Conservation (phyloP, 768 basidiomycete species). For the Mycena metata region DNA sequence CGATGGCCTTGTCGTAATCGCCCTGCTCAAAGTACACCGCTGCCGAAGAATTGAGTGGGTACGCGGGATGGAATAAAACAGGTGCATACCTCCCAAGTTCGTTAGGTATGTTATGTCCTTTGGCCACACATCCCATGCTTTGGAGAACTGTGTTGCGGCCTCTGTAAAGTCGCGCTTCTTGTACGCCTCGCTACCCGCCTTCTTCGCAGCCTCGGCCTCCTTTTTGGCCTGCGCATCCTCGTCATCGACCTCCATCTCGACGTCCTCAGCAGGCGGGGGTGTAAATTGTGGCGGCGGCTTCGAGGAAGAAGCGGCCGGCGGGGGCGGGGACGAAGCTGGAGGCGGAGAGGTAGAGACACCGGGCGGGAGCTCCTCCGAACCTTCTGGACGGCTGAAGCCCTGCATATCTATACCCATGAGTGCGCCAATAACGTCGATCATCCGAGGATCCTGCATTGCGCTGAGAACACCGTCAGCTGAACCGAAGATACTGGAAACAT, state of each 20-base stretch:
- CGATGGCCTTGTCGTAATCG: conserved; percentile 91
- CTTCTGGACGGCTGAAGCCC: conserved; percentile 87
- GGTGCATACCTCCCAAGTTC: conserved; percentile 80
- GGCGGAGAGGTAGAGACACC: conserved; percentile 57
- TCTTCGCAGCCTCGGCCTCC: conserved; percentile 85
- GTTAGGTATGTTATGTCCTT: conserved; percentile 95
- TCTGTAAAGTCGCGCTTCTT: conserved; percentile 87
- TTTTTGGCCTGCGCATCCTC: conserved; percentile 82
- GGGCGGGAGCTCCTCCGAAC: conserved; percentile 83
- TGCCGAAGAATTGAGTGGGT: conserved; percentile 44
- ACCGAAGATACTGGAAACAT: conserved; percentile 4
- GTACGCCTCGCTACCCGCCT: conserved; percentile 83
- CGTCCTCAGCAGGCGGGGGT: conserved; percentile 65
- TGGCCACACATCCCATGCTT: conserved; percentile 94
- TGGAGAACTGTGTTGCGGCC: conserved; percentile 81
- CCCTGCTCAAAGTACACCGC: conserved; percentile 96
- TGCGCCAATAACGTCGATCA: conserved; percentile 94
- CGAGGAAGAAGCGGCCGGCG: conserved; percentile 62
- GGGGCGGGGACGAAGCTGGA: conserved; percentile 53
- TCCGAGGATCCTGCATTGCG: conserved; percentile 84
- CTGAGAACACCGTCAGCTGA: conserved; percentile 45
- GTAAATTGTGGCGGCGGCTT: conserved; percentile 48
- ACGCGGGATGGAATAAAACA: background rate
- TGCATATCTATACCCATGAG: conserved; percentile 95
- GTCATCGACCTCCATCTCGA: conserved; percentile 77